Base-by-base conservation (phyloP, 2,329 filamentous ascomycete species). In the Claviceps arundinis region DNA sequence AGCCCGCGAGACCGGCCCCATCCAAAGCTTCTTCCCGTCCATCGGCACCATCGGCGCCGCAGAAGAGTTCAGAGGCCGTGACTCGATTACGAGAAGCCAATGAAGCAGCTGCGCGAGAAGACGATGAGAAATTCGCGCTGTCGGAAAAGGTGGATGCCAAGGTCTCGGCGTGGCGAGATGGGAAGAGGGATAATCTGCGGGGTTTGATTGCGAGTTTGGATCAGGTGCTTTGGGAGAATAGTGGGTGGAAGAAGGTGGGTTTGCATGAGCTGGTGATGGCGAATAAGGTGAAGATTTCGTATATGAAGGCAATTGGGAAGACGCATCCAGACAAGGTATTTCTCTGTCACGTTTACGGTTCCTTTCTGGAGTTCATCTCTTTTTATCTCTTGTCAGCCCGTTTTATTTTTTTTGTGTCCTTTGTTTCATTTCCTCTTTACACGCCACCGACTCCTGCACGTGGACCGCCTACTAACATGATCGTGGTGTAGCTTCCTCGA, bases 261-360 rank as follows among this genome's bases (percentile, higher is more conserved):
- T 81, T 98, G 81, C 85, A 90, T 57, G 93, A 98, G 71, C 69
- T 98, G 59, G 85, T 98, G 50, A 79, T 95, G 77, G 83, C 89
- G 37, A 89, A 87, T 59, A 95, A 91, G 75, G 93, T 97, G 66
- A 98, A 98, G 79, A 85, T 98, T 57, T 76, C 87, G 55, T 98
- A 98, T 66, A 97, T 98, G 93, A 96, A 95, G 78, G 93, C 91
- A 5, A 97, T 98, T 76, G 88, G 85, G 11, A 97, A 96, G 76
- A 93, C 93, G 60, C 93, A 98, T 76, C 93, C 93, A 55, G 93
- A 98, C 68, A 98, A 98, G 85, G 93, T 96, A 75, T 69, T 9
- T 16, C 22, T 37, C 4, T 2, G 4, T 22, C 13, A 2, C 2
- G 2, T 19, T 24, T 7, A 16, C 8, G 16, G 5, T 22, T 19